Percentiles rank a stretch among this genome's conserved stretches.
These are phyloP conservation scores for Friedmanniomyces simplex DNA, from an alignment of 495 filamentous ascomycete genomes.

Conservation along the genomic window DNA sequence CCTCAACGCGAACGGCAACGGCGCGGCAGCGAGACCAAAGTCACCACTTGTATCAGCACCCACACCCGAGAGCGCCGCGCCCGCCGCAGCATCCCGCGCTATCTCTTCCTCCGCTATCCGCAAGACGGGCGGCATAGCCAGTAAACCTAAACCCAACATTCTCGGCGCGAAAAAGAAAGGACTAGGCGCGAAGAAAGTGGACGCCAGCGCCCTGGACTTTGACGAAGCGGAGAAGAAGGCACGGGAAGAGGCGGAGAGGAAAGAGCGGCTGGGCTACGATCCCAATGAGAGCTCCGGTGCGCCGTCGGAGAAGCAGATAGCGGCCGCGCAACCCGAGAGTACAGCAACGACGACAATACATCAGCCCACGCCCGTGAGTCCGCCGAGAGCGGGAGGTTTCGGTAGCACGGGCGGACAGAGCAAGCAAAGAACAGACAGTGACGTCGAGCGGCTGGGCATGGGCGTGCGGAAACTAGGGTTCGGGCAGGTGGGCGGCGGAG, in stretches of 20 bases:
- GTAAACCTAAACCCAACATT: constrained; percentile 56
- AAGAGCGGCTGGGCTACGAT: constrained; percentile 96
- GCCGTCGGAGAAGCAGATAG: constrained; percentile 34
- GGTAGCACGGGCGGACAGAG: constrained; percentile 40
- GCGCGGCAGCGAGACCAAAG: constrained; percentile 52
- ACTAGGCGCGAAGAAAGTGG: constrained; percentile 85
- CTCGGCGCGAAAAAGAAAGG: constrained; percentile 86
- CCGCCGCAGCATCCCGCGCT: constrained; percentile 56
- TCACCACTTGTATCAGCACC: constrained; percentile 66
- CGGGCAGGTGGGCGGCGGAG: constrained; percentile 71
- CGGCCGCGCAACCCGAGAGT: constrained; percentile 29
- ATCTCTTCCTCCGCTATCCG: constrained; percentile 65
- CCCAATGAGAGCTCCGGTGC: constrained; percentile 64
- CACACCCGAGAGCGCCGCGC: constrained; percentile 33
- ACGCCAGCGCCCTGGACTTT: constrained; percentile 76
- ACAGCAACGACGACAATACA: constrained; percentile 48
- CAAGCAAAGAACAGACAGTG: constrained; percentile 53
- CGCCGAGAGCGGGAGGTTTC: constrained; percentile 46
- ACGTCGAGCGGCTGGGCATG: constrained; percentile 86
- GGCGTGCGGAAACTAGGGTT: constrained; percentile 81
- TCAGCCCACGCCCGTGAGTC: constrained; percentile 65
- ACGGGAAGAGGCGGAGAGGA: constrained; percentile 92
- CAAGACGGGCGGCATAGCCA: constrained; percentile 42
- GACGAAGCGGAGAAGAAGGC: constrained; percentile 95
- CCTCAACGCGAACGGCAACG: constrained; percentile 59